A percentile compares a stretch with the other conserved stretches of the same genome.
These are phyloP conservation scores for Thalassiosira sp. DNA, from an alignment of 352 stramenopile genomes.

Conservation along the genomic window DNA sequence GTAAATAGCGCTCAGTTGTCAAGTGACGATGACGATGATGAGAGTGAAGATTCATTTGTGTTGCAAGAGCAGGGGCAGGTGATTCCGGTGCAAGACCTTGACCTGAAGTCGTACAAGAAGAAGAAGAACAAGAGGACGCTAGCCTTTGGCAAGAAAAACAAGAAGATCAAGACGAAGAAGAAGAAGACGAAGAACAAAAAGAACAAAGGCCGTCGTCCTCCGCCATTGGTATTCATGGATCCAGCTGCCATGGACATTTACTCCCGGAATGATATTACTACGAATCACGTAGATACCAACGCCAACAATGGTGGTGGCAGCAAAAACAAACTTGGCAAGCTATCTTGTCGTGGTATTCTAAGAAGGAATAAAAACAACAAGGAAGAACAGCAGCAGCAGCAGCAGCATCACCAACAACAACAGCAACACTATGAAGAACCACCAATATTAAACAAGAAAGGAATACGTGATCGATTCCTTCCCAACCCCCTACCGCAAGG, in stretches of 20 bases:
- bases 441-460: too few relatives aligned
- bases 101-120: neutral
- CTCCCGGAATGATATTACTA: too few relatives aligned
- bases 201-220: neutral
- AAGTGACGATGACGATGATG: neutral
- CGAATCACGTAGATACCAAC: too few relatives aligned
- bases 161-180: too few relatives aligned
- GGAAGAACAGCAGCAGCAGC: too few relatives aligned
- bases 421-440: too few relatives aligned
- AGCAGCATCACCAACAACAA: too few relatives aligned
- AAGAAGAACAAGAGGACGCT: too few relatives aligned
- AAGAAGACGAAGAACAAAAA: neutral
- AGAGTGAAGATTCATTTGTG: too few relatives aligned
- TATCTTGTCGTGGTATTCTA: neutral
- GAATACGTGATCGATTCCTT: neutral
- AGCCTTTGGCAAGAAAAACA: too few relatives aligned
- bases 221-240: neutral
- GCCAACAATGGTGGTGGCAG: neutral
- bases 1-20: neutral
- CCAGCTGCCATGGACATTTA: neutral
- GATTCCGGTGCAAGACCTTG: constrained; percentile 8
- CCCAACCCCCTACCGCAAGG: neutral
- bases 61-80: neutral
- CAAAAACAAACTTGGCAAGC: neutral
- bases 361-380: constrained; percentile 4